Percentiles rank a stretch among this genome's conserved stretches.
Conservation (phyloP, 176 grass and related monocot genomes). For the Chloris gayana region DNA sequence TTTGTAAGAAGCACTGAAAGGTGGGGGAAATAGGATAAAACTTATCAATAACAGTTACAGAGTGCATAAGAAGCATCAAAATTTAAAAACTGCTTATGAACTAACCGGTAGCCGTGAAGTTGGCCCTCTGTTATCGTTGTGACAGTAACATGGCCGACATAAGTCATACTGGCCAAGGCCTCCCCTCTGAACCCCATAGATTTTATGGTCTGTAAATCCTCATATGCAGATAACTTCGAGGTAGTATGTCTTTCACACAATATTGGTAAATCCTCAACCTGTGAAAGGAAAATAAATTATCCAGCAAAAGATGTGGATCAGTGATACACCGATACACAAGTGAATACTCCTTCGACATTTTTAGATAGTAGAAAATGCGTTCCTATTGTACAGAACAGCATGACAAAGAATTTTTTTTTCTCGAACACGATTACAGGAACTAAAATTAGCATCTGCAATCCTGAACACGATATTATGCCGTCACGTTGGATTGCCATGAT, state of each 20-base stretch:
- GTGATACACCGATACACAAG: not conserved
- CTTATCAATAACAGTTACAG: constrained; percentile 25
- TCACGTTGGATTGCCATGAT: not conserved
- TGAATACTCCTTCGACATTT: not conserved
- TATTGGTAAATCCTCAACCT: constrained; percentile 89
- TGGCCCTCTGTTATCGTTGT: constrained; percentile 93
- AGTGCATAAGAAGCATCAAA: constrained; percentile 1
- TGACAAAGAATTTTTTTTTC: too few relatives aligned
- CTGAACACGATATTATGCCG: too few relatives aligned
- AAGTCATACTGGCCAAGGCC: constrained; percentile 95
- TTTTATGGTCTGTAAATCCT: constrained; percentile 85
- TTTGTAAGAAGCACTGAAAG: constrained; percentile 73
- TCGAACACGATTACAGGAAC: not conserved
- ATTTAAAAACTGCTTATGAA: not conserved
- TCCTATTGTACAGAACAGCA: not conserved
- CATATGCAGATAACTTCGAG: constrained; percentile 81
- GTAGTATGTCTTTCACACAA: constrained; percentile 91
- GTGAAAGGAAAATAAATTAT: constrained; percentile 7
- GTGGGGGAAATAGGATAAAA: not conserved
- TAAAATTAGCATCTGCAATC: not conserved
- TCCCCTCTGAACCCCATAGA: constrained; percentile 93
- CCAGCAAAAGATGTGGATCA: not conserved
- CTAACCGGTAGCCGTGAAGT: constrained; percentile 85
- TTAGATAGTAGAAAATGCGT: not conserved
- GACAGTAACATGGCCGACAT: constrained; percentile 86